Conservation (phyloP, 176 grass and related monocot genomes). For the Aegilops longissima region DNA sequence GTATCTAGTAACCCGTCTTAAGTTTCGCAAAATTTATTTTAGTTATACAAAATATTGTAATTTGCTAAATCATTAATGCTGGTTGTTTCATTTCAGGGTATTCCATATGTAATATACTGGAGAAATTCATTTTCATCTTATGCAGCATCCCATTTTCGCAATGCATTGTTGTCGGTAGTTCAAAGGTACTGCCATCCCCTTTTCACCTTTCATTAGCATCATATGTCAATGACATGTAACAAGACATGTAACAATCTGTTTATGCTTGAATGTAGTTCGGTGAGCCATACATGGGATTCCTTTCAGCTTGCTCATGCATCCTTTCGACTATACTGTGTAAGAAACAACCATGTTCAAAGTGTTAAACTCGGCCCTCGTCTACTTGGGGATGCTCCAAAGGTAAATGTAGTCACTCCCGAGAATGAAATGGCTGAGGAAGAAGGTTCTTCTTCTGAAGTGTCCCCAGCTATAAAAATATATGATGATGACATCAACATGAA, state of each 20-base stretch:
- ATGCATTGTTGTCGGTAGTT: conserved; percentile 86
- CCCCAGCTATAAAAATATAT: conserved; percentile 81
- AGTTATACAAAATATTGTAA: neutral
- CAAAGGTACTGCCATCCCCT: conserved; percentile 66
- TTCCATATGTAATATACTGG: conserved; percentile 99
- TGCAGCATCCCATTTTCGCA: conserved; percentile 90
- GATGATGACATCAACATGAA: conserved; percentile 78
- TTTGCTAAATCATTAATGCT: neutral
- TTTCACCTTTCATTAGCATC: conserved; percentile 15
- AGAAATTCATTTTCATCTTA: conserved; percentile 85
- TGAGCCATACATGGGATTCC: conserved; percentile 97
- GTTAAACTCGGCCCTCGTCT: conserved; percentile 82
- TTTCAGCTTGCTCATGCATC: conserved; percentile 99
- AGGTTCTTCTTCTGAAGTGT: conserved; percentile 57
- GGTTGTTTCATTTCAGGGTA: conserved; percentile 63
- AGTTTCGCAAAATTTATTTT: neutral
- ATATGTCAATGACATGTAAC: conserved; percentile 3
- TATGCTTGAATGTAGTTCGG: conserved; percentile 64
- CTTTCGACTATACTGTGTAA: conserved; percentile 73
- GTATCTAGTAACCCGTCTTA: neutral
- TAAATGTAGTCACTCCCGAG: conserved; percentile 60
- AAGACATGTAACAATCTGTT: conserved; percentile 11
- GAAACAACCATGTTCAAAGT: conserved; percentile 83
- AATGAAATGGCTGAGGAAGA: conserved; percentile 60
- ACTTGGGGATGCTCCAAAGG: conserved; percentile 89